A percentile compares a stretch with the other conserved stretches of the same genome.
These are phyloP conservation scores for Stemphylium beticola DNA, from an alignment of 2,329 filamentous ascomycete genomes.

Conservation along the genomic window DNA sequence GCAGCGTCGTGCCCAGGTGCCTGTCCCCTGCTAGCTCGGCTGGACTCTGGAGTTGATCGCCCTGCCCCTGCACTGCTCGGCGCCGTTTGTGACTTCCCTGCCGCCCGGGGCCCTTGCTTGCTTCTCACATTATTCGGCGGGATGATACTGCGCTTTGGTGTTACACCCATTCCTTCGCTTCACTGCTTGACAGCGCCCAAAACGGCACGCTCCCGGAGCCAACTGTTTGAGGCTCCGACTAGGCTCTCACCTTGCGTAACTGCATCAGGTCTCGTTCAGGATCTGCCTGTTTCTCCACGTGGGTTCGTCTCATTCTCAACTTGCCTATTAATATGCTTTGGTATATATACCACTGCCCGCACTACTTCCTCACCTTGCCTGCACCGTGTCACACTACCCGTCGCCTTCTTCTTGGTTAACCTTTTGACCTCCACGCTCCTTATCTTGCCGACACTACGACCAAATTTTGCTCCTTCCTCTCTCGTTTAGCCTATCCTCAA, in stretches of 20 bases:
- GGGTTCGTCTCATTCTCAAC: slow-evolving; percentile 39
- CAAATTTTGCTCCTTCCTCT: slow-evolving; percentile 26
- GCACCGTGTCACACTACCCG: slow-evolving; percentile 17
- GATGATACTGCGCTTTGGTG: slow-evolving; percentile 40
- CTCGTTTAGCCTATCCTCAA: slow-evolving; percentile 32
- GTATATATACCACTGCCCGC: slow-evolving; percentile 39
- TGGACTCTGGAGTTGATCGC: slow-evolving; percentile 32
- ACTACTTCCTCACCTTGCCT: slow-evolving; percentile 23
- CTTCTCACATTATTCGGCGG: slow-evolving; percentile 35
- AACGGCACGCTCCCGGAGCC: slow-evolving; percentile 48
- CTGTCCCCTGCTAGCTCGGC: slow-evolving; percentile 36
- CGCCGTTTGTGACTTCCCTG: slow-evolving; percentile 38
- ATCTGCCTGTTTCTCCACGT: slow-evolving; percentile 46
- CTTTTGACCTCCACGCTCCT: slow-evolving; percentile 17
- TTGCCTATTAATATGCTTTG: slow-evolving; percentile 37
- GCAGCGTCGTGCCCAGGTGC: slow-evolving; percentile 32
- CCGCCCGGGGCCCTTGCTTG: slow-evolving; percentile 33
- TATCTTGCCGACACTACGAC: slow-evolving; percentile 17
- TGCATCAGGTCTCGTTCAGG: slow-evolving; percentile 44
- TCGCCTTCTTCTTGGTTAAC: slow-evolving; percentile 7
- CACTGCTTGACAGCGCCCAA: slow-evolving; percentile 49
- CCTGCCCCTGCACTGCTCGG: slow-evolving; percentile 32
- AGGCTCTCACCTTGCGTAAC: slow-evolving; percentile 42
- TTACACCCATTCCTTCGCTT: slow-evolving; percentile 46
- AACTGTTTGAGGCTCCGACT: slow-evolving; percentile 49